Conservation (phyloP, 768 basidiomycete genomes). For the Podaxis pistillaris region DNA sequence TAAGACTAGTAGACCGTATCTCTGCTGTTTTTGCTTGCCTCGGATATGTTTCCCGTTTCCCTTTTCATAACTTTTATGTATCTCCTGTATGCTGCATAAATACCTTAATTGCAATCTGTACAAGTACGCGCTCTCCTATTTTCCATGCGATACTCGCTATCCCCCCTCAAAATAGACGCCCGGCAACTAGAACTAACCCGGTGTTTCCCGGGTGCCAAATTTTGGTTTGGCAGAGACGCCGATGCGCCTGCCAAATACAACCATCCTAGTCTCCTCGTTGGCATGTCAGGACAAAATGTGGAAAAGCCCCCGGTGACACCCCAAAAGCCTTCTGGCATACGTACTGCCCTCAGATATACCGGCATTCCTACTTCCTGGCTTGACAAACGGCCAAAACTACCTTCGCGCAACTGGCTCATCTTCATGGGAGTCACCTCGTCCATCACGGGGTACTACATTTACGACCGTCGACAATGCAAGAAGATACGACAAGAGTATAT, state of each 20-base stretch:
- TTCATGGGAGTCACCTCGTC: constrained; percentile 80
- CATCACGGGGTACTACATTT: constrained; percentile 70
- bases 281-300: constrained; percentile 24
- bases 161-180: not conserved
- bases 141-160: not conserved
- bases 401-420: constrained; percentile 92
- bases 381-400: constrained; percentile 79
- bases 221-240: not conserved
- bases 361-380: constrained; percentile 77
- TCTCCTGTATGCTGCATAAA: not conserved
- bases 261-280: constrained; percentile 18
- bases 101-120: constrained; percentile 13
- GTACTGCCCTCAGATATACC: constrained; percentile 63
- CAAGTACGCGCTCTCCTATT: not conserved
- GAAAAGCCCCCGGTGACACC: constrained; percentile 22
- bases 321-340: constrained; percentile 48
- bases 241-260: constrained; percentile 4
- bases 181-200: not conserved
- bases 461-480: constrained; percentile 84
- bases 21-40: not conserved
- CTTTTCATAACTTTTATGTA: constrained; percentile 5
- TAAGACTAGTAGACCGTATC: constrained; percentile 17
- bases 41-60: not conserved
- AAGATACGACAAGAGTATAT: constrained; percentile 75
- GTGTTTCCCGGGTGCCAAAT: constrained; percentile 19